Evolutionary conservation across 108 stramenopile genomes (phyloP).

Genomic region (Nitzschia sp.): DNA sequence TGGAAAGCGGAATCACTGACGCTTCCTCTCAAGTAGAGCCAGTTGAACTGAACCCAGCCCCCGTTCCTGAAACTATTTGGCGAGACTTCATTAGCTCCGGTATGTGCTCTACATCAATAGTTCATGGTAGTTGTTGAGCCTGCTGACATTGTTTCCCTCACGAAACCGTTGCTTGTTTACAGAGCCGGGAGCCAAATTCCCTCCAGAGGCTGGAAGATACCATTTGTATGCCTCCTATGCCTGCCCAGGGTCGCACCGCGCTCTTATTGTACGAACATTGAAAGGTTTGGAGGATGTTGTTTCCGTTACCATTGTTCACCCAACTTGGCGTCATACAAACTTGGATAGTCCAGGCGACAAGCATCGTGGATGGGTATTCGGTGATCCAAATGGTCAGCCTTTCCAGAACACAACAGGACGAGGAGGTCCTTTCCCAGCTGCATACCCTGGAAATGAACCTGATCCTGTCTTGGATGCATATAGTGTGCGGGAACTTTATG

Average conservation of each 20-base stretch:
- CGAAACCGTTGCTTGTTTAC: no score
- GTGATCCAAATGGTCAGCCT: conserved; percentile 51
- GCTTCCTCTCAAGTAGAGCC: neutral
- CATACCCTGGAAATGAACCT: conserved; percentile 71
- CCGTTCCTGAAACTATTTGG: conserved; percentile 55
- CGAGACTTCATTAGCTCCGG: conserved; percentile 47
- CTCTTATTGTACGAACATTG: conserved; percentile 76
- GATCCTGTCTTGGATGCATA: conserved; percentile 52
- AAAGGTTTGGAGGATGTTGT: conserved; percentile 92
- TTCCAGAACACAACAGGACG: conserved; percentile 68
- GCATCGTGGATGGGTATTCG: conserved; percentile 95
- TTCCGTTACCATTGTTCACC: conserved; percentile 78
- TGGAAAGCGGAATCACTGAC: neutral
- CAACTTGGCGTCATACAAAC: conserved; percentile 82
- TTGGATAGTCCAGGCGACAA: conserved; percentile 66
- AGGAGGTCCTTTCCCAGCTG: conserved; percentile 73
- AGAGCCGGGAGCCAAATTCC: conserved; percentile 63
- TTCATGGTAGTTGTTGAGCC: no score
- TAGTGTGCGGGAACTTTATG: conserved; percentile 53
- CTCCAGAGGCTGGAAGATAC: conserved; percentile 71
- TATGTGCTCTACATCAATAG: conserved; percentile 17
- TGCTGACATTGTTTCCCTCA: neutral
- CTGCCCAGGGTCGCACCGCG: conserved; percentile 83
- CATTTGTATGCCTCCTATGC: conserved; percentile 77
- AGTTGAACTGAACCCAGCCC: neutral